These are phyloP conservation scores for Cadophora malorum DNA, from an alignment of 2,329 filamentous ascomycete genomes.

Conservation along the genomic window DNA sequence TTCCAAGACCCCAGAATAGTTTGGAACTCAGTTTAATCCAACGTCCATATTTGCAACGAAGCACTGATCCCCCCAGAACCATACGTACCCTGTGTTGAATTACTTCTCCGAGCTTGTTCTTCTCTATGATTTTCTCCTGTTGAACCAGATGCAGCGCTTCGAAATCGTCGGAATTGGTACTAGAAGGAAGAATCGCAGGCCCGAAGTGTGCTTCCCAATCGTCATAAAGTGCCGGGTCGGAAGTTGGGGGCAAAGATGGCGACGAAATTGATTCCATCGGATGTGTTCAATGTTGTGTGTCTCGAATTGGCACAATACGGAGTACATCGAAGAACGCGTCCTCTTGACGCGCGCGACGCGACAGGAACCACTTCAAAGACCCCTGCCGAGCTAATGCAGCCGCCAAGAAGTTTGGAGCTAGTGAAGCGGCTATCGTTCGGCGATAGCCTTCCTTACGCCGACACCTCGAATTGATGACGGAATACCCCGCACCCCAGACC, in stretches of 20 bases:
- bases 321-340: background rate
- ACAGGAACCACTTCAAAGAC: constrained; percentile 7
- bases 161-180: constrained; percentile 53
- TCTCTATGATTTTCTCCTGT: constrained; percentile 50
- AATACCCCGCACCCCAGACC: constrained; percentile 6
- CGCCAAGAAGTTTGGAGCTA: background rate
- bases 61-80: background rate
- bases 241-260: constrained; percentile 37
- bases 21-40: background rate
- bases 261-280: constrained; percentile 36
- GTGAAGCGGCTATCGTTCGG: constrained; percentile 4
- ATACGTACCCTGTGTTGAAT: constrained; percentile 51
- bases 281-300: constrained; percentile 25
- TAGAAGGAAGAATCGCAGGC: constrained; percentile 28
- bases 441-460: background rate
- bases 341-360: constrained; percentile 28
- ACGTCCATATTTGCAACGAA: background rate
- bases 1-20: background rate
- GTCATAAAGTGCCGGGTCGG: constrained; percentile 37
- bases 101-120: constrained; percentile 52
- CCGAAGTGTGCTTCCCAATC: constrained; percentile 36
- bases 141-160: constrained; percentile 51
- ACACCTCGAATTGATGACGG: background rate
- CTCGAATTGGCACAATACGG: background rate
- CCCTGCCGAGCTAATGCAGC: background rate